These are phyloP conservation scores for Salvia rosmarinus DNA, from an alignment of 257 asterid species.

Conservation along the genomic window DNA sequence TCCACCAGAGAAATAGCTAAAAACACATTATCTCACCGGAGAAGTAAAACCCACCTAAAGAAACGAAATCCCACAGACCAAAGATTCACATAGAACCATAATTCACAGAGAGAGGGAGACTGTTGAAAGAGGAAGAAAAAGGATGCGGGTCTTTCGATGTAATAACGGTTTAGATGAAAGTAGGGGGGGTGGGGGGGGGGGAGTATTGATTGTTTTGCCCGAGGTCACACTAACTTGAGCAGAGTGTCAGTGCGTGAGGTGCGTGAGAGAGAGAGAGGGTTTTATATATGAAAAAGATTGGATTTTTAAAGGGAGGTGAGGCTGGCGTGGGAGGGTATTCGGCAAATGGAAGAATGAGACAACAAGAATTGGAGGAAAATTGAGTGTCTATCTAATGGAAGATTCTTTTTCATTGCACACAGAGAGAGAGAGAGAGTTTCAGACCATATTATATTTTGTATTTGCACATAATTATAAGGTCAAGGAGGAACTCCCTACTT, in stretches of 20 bases:
- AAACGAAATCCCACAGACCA: slow-evolving; percentile 8
- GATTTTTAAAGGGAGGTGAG: slow-evolving; percentile 17
- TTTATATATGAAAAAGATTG: not conserved
- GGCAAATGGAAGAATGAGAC: slow-evolving; percentile 31
- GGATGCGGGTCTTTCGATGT: slow-evolving; percentile 15
- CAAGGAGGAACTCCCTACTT: too few relatives aligned
- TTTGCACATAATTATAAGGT: not conserved
- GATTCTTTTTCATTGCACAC: slow-evolving; percentile 30
- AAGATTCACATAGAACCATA: slow-evolving; percentile 21
- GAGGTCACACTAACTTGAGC: slow-evolving; percentile 18
- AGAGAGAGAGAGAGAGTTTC: not conserved
- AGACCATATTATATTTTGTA: not conserved
- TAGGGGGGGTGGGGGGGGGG: slow-evolving; percentile 19
- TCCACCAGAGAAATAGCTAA: not conserved
- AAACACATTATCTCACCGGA: slow-evolving; percentile 23
- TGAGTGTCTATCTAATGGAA: slow-evolving; percentile 23
- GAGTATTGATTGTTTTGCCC: slow-evolving; percentile 15
- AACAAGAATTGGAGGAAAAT: slow-evolving; percentile 28
- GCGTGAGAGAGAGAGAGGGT: slow-evolving; percentile 30
- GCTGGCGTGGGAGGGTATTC: not conserved
- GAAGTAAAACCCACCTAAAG: slow-evolving; percentile 29
- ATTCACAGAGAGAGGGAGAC: slow-evolving; percentile 12
- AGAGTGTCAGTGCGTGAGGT: slow-evolving; percentile 29
- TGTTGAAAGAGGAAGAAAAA: not conserved
- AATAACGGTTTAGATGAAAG: slow-evolving; percentile 42